Conservation (phyloP, 2,329 filamentous ascomycete species). For the Tolypocladium inflatum region DNA sequence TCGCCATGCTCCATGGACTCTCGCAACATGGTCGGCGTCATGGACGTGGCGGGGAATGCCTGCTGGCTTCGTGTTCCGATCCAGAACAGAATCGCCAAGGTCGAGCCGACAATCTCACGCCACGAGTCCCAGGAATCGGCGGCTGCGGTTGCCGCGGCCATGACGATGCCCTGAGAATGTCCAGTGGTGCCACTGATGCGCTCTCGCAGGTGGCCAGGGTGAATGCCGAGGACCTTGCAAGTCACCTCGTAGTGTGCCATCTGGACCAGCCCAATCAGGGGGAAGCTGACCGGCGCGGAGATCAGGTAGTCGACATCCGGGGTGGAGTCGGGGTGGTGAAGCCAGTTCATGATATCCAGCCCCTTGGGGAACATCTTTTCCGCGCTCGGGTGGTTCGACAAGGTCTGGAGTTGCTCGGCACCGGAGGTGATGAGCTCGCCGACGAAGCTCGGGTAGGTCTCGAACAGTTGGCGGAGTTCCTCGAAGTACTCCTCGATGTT, state of each 20-base stretch:
- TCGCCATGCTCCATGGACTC: slow-evolving; percentile 93
- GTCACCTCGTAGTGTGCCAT: slow-evolving; percentile 92
- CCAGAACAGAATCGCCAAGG: slow-evolving; percentile 94
- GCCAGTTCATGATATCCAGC: slow-evolving; percentile 90
- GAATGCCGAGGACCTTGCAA: slow-evolving; percentile 80
- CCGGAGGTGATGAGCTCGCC: slow-evolving; percentile 74
- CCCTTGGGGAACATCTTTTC: slow-evolving; percentile 97
- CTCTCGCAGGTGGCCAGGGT: slow-evolving; percentile 80
- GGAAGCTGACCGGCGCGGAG: slow-evolving; percentile 90
- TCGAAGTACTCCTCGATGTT: slow-evolving; percentile 99
- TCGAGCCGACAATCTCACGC: slow-evolving; percentile 65
- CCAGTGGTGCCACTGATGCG: slow-evolving; percentile 82
- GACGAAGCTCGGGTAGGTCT: slow-evolving; percentile 83
- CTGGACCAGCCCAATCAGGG: slow-evolving; percentile 91
- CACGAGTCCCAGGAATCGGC: slow-evolving; percentile 92
- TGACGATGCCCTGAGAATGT: slow-evolving; percentile 93
- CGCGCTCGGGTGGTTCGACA: slow-evolving; percentile 74
- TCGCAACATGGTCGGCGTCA: slow-evolving; percentile 81
- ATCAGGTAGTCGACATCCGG: slow-evolving; percentile 92
- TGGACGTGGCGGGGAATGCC: slow-evolving; percentile 88
- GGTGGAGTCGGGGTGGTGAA: slow-evolving; percentile 79
- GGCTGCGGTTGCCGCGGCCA: slow-evolving; percentile 83
- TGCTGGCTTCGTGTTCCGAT: slow-evolving; percentile 96
- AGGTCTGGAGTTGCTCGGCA: slow-evolving; percentile 76
- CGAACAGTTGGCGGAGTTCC: slow-evolving; percentile 84